phyloP scores from a whole-genome alignment of 768 basidiomycete genomes.

The Dendrothele bispora region DNA sequence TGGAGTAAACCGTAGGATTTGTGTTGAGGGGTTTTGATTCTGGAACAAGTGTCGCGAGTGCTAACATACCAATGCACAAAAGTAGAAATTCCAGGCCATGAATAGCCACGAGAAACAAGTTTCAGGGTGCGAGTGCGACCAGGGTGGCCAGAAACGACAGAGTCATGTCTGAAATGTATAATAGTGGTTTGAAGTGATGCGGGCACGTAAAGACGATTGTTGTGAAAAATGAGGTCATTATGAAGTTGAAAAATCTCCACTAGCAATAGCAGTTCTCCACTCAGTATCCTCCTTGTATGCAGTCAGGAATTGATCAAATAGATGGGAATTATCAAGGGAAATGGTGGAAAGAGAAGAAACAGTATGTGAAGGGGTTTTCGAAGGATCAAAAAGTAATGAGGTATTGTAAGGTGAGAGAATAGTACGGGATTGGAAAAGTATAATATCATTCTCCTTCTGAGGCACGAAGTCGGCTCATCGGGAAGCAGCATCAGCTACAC shows the following conservation, averaged over 20 bases:
- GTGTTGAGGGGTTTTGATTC: slow-evolving; percentile 31
- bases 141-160: slow-evolving; percentile 37
- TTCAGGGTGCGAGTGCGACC: slow-evolving; percentile 33
- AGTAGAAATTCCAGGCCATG: slow-evolving; percentile 33
- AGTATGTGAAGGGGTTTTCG: not conserved
- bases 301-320: slow-evolving; percentile 16
- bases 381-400: slow-evolving; percentile 2
- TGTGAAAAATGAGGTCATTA: slow-evolving; percentile 19
- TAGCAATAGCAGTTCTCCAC: slow-evolving; percentile 16
- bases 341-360: slow-evolving; percentile 19
- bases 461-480: slow-evolving; percentile 28
- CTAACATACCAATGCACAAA: slow-evolving; percentile 23
- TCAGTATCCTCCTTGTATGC: slow-evolving; percentile 10
- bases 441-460: slow-evolving; percentile 17
- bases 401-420: slow-evolving; percentile 13
- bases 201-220: slow-evolving; percentile 31
- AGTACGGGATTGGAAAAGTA: slow-evolving; percentile 11
- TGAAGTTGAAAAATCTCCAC: slow-evolving; percentile 11
- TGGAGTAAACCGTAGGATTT: slow-evolving; percentile 35
- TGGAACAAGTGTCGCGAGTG: slow-evolving; percentile 33
- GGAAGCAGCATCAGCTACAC: slow-evolving; percentile 31
- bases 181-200: slow-evolving; percentile 25
- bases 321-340: slow-evolving; percentile 15
- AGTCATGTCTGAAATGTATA: slow-evolving; percentile 35
- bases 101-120: slow-evolving; percentile 34